phyloP scores from a whole-genome alignment of 2,329 filamentous ascomycete species.

The Fusarium luffae region DNA sequence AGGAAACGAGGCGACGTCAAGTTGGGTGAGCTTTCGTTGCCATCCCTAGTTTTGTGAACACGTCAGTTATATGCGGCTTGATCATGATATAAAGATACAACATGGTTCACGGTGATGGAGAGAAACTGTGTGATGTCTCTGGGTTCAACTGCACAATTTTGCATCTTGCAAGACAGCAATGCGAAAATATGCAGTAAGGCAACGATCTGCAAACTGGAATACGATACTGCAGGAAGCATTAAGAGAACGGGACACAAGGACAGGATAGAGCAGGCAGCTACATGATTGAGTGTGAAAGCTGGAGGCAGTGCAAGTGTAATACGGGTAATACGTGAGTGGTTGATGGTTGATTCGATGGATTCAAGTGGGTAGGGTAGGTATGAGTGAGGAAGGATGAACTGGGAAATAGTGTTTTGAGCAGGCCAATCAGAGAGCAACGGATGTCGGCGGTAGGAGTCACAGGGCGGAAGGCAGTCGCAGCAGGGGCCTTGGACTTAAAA shows the following conservation, averaged over 20 bases:
- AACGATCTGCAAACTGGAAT: not conserved
- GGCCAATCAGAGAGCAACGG: constrained; percentile 39
- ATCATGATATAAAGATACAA: not conserved
- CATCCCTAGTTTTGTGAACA: constrained; percentile 72
- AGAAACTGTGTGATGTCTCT: not conserved
- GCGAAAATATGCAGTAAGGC: not conserved
- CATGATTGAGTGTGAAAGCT: not conserved
- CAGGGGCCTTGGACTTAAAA: constrained; percentile 59
- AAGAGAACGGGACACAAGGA: not conserved
- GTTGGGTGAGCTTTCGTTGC: constrained; percentile 88
- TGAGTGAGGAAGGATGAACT: constrained; percentile 9
- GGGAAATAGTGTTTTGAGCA: constrained; percentile 4
- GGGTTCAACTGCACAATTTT: not conserved
- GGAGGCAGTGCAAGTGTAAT: constrained; percentile 23
- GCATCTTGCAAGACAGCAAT: not conserved
- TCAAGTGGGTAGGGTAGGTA: constrained; percentile 22
- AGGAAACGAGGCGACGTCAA: constrained; percentile 88
- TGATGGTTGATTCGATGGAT: constrained; percentile 17
- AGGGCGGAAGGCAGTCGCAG: constrained; percentile 33
- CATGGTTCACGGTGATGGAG: not conserved
- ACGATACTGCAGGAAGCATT: not conserved
- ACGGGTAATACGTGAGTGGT: constrained; percentile 10
- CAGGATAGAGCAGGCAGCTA: not conserved
- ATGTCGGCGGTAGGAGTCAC: constrained; percentile 35
- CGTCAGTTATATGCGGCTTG: constrained; percentile 35